Evolutionary conservation across 1,284 basidiomycete genomes (phyloP).

Genomic region (Golubevia pallescens): DNA sequence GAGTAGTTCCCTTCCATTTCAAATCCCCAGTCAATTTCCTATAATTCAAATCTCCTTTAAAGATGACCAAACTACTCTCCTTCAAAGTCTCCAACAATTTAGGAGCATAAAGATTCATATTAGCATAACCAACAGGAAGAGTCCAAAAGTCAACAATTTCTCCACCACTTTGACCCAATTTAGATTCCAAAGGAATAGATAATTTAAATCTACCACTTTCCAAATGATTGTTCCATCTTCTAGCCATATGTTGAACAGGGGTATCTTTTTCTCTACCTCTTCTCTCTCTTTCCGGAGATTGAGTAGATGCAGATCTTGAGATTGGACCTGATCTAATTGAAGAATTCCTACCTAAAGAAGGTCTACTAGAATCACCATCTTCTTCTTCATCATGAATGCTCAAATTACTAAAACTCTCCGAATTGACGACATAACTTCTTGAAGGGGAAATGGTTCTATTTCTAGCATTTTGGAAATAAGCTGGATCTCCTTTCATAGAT

Average conservation of each 20-base stretch:
- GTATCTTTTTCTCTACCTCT: constrained; percentile 9
- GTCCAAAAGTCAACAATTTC: constrained; percentile 53
- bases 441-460: constrained; percentile 39
- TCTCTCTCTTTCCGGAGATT: no score
- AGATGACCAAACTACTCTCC: constrained; percentile 46
- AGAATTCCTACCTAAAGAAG: no score
- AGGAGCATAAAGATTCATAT: constrained; percentile 18
- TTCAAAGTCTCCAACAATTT: constrained; percentile 35
- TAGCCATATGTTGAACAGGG: constrained; percentile 39
- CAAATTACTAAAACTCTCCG: constrained; percentile 2
- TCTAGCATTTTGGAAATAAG: constrained; percentile 37
- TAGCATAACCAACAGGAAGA: constrained; percentile 25
- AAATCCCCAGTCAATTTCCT: constrained; percentile 56
- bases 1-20: constrained; percentile 41
- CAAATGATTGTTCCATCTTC: constrained; percentile 46
- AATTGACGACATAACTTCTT: constrained; percentile 46
- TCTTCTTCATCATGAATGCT: no score
- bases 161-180: constrained; percentile 23
- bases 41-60: constrained; percentile 52
- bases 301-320: no score
- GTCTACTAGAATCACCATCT: no score
- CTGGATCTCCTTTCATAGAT: constrained; percentile 17
- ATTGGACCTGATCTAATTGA: no score
- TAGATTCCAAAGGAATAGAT: constrained; percentile 31
- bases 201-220: constrained; percentile 43